Evolutionary conservation across 805 yeast species (phyloP), one percentile per base, ranked within the genome.

Genomic region (Wickerhamiella vanderwaltii): DNA sequence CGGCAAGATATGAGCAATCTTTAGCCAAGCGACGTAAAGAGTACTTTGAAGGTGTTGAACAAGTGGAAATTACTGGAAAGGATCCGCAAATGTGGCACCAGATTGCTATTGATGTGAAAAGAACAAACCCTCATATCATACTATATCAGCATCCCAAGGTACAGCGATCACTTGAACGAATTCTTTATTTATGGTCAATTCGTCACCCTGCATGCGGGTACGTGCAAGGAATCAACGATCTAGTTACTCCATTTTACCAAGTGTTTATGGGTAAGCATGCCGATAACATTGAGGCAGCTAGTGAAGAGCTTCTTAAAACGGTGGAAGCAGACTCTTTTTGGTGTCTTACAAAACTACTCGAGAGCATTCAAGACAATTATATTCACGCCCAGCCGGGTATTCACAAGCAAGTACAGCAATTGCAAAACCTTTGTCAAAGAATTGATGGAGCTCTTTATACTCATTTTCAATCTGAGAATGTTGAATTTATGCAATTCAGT

Each of bases 301-400:
- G 85, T 1, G 58, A 64, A 20, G 73, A 76, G 33, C 76, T 79
- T 13, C 59, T 79, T 32, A 69, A 74, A 38, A 73, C 73, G 12
- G 75, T 88, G 15, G 98, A 91, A 57, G 96, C 96, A 2, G 98
- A 91, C 62, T 79, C 95, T 2, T 91, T 83, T 63, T 91, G 98
- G 98, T 91, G 97, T 60, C 65, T 91, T 44, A 80, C 95, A 3
- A 78, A 88, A 54, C 67, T 91, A 19, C 67, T 91, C 38, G 98
- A 91, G 55, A 93, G 93, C 16, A 91, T 91, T 47, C 95, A 93
- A 50, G 98, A 91, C 59, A 91, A 87, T 56, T 91, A 87, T 61
- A 88, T 91, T 42, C 97, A 88, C 62, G 95, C 95, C 26, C 98
- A 91, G 60, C 98, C 98, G 0, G 98, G 98, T 2, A 91, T 91